Evolutionary conservation across 2,329 filamentous ascomycete genomes (phyloP).

Genomic region (Beauveria brongniartii): DNA sequence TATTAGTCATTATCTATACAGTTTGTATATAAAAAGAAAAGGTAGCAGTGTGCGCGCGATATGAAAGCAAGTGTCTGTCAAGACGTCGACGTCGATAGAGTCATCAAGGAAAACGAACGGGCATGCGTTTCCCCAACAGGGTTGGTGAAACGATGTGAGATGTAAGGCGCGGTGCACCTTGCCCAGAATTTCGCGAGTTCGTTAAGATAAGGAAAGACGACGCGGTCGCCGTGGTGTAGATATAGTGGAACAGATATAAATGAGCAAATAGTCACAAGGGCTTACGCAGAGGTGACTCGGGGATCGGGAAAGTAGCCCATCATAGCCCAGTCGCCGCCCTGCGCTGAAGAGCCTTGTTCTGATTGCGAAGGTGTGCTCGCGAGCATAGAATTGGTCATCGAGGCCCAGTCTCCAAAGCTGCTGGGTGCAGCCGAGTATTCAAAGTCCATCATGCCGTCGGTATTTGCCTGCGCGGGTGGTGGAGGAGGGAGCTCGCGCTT

Average conservation of each 20-base stretch:
- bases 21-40: neutral
- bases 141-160: neutral
- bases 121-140: neutral
- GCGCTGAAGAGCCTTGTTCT: conserved; percentile 12
- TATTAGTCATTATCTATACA: conserved; percentile 11
- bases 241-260: neutral
- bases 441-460: conserved; percentile 34
- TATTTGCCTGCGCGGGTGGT: conserved; percentile 17
- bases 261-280: neutral
- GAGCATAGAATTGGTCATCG: conserved; percentile 26
- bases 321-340: conserved; percentile 23
- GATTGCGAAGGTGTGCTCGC: conserved; percentile 19
- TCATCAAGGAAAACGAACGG: conserved; percentile 4
- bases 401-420: conserved; percentile 35
- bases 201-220: neutral
- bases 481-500: conserved; percentile 30
- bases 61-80: conserved; percentile 7
- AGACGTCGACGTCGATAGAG: conserved; percentile 10
- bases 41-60: neutral
- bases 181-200: neutral
- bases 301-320: conserved; percentile 28
- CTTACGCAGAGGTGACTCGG: conserved; percentile 22
- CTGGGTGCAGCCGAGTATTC: conserved; percentile 32
- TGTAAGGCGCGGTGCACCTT: neutral
- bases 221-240: neutral